Base-by-base conservation (phyloP, 805 yeast genomes). In the Ogataea parapolymorpha region DNA sequence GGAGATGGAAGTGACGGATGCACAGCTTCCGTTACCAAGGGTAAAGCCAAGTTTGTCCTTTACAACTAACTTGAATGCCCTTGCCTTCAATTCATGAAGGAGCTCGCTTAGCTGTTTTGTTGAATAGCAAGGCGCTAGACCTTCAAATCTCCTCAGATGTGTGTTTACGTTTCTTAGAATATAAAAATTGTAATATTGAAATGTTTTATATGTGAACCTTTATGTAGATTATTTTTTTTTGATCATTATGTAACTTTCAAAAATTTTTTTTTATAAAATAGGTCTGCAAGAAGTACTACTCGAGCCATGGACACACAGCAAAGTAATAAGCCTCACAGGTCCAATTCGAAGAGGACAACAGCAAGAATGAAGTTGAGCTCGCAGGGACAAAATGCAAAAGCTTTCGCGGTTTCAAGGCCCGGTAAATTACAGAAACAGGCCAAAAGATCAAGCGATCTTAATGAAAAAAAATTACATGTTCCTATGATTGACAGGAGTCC, bases 401-500 rank as follows among this genome's bases (percentile, higher is more conserved):
- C 95, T 9, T 85, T 83, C 65, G 86, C 89, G 1, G 88, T 85
- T 17, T 65, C 85, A 20, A 84, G 84, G 18, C 98, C 98, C 1
- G 82, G 93, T 13, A 89, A 87, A 62, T 72, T 90, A 62, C 89
- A 86, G 52, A 75, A 85, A 48, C 81, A 76, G 73, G 95, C 96
- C 48, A 77, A 79, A 58, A 75, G 99, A 61, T 66, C 95, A 5
- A 84, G 84, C 49, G 99, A 93, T 72, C 52, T 77, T 40, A 75
- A 80, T 47, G 98, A 93, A 62, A 82, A 76, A 58, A 85, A 82
- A 58, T 75, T 85, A 58, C 98, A 93, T 70, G 97, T 90, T 15
- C 98, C 99, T 12, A 90, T 93, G 97, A 84, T 93, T 37, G 95
- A 93, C 61, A 74, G 98, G 53, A 89, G 97, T 0, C 97, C 98